Evolutionary conservation across 257 asterid species (phyloP), one percentile per base, ranked within the genome.

Genomic region (Rauvolfia tetraphylla): DNA sequence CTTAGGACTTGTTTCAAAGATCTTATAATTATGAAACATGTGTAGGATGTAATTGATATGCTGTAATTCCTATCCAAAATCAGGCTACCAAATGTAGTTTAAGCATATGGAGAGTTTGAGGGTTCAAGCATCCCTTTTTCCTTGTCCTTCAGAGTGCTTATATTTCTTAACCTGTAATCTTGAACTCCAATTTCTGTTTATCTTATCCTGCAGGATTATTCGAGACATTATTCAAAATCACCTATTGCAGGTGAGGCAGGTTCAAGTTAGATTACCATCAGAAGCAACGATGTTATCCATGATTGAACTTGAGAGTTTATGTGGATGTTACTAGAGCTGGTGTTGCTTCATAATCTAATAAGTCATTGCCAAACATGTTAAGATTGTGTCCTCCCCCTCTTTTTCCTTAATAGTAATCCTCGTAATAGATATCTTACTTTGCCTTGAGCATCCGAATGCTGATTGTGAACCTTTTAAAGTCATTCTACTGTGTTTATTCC

Each of bases 141-240:
- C 39, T 56, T 56, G 54, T 56, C 33, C 54, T 42, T 23, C 34
- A 53, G 49, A 39, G 39, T 73, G 68, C 56, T 38, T 73, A 23
- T 7, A 38, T 5, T 73, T 73, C 13, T 34, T 56, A 65, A 65
- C 5, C 46, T 65, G 14, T 34, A 65, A 18, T 34, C 44, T 36
- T 36, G 39, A 25, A 73, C 54, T 14, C 54, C 38, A 53, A 44
- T 33, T 17, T 46, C 66, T 63, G 49, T 72, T 78, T 3, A 20
- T 68, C 39, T 46, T 67, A 27, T 74, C 84, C 73, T 78, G 84
- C 97, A 93, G 98, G 83, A 93, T 93, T 74, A 89, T 93, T 80
- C 98, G 97, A 41, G 98, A 93, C 80, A 93, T 93, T 25, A 91
- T 93, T 79, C 98, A 93, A 86, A 93, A 93, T 82, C 98, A 93